Base-by-base conservation (phyloP, 257 asterid species). In the Lycium barbarum region DNA sequence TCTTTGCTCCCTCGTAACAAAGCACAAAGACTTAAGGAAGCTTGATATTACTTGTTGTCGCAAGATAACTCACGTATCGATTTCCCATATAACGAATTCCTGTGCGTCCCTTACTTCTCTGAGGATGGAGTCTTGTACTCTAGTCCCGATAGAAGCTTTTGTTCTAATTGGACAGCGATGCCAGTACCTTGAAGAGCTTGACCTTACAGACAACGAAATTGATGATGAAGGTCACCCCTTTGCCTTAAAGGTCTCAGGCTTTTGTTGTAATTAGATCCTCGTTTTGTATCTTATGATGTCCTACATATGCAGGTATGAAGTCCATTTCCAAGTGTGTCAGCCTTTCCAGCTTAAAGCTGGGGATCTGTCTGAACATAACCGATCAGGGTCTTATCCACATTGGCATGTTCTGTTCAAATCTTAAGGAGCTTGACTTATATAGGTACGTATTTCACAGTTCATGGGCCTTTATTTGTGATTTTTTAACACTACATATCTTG, bases 21-120 rank as follows among this genome's bases (percentile, higher is more conserved):
- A 92, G 84, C 97, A 94, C 57, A 87, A 81, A 85, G 92, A 93
- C 87, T 87, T 96, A 87, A 91, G 80, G 82, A 95, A 89, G 86
- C 91, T 96, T 35, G 98, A 95, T 84, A 89, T 96, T 90, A 95
- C 99, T 58, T 95, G 98, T 87, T 96, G 98, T 90, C 93, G 93
- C 84, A 89, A 89, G 83, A 94, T 95, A 53, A 95, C 97, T 58
- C 90, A 84, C 54, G 89, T 88, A 36, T 93, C 98, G 0, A 84
- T 96, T 26, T 95, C 92, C 82, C 89, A 88, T 86, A 91, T 95
- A 71, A 92, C 97, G 63, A 92, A 85, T 88, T 91, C 93, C 3
- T 96, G 99, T 85, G 54, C 89, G 54, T 91, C 93, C 9, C 96
- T 96, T 67, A 87, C 91, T 82, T 93, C 98, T 74, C 97, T 95